Conservation (phyloP, 108 stramenopile species). For the Cyclotella baltica region DNA sequence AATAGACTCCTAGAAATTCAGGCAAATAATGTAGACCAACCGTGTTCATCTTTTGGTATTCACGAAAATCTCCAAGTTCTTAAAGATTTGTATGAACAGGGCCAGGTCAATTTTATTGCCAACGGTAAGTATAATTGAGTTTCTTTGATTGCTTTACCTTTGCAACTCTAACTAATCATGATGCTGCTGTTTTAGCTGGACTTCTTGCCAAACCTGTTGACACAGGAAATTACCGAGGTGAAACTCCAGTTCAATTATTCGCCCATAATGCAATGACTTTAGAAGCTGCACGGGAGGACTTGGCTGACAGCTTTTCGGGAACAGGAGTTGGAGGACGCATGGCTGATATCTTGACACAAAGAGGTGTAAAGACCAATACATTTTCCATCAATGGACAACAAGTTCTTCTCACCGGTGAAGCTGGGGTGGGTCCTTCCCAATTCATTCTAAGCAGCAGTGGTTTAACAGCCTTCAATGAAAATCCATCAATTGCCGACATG, state of each 20-base stretch:
- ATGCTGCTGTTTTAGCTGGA: slow-evolving; percentile 26
- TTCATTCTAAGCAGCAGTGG: slow-evolving; percentile 34
- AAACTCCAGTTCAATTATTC: slow-evolving; percentile 58
- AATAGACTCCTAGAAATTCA: slow-evolving; percentile 35
- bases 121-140: slow-evolving; percentile 26
- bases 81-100: slow-evolving; percentile 50
- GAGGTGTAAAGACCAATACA: slow-evolving; percentile 27
- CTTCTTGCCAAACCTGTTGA: slow-evolving; percentile 51
- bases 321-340: slow-evolving; percentile 67
- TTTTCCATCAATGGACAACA: slow-evolving; percentile 54
- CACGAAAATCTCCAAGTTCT: slow-evolving; percentile 50
- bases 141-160: neutral
- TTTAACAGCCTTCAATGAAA: slow-evolving; percentile 35
- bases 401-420: slow-evolving; percentile 27
- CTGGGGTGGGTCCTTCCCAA: slow-evolving; percentile 29
- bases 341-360: slow-evolving; percentile 39
- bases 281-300: slow-evolving; percentile 54
- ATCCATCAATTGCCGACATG: slow-evolving; percentile 49
- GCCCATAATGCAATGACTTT: slow-evolving; percentile 63
- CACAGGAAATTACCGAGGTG: slow-evolving; percentile 35
- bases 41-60: slow-evolving; percentile 55
- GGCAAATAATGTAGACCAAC: slow-evolving; percentile 49
- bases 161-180: neutral
- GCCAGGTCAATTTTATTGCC: slow-evolving; percentile 48
- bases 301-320: slow-evolving; percentile 30